phyloP scores from a whole-genome alignment of 2,329 filamentous ascomycete genomes.

The Xylaria sp. region DNA sequence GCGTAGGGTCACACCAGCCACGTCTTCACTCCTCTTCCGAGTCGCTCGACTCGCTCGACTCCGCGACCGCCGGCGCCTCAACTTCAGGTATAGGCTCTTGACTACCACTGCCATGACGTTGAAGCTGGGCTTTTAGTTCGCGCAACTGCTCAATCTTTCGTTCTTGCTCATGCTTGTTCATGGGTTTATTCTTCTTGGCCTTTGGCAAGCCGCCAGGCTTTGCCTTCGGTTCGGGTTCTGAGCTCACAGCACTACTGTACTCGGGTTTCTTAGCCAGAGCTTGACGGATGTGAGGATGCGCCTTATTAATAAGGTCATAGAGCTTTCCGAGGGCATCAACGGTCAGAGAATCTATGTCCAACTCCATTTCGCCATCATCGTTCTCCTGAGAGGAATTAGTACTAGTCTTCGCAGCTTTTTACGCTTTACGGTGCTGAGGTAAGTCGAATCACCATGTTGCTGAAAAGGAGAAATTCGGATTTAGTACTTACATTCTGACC shows the following conservation, averaged over 20 bases:
- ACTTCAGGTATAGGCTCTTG: constrained; percentile 46
- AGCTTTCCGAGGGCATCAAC: constrained; percentile 64
- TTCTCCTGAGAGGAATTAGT: constrained; percentile 59
- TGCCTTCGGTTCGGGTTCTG: constrained; percentile 41
- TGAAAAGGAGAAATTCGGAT: constrained; percentile 41
- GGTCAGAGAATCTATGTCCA: constrained; percentile 68
- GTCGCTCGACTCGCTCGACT: constrained; percentile 47
- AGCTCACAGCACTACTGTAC: constrained; percentile 42
- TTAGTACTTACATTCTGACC: constrained; percentile 73
- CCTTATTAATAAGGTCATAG: constrained; percentile 56
- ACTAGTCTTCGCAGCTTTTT: neutral
- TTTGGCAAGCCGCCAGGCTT: constrained; percentile 56
- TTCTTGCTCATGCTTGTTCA: constrained; percentile 78
- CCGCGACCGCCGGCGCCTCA: constrained; percentile 41
- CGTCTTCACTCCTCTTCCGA: constrained; percentile 46
- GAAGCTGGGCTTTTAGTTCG: constrained; percentile 65
- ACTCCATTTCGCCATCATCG: constrained; percentile 67
- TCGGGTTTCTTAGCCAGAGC: constrained; percentile 50
- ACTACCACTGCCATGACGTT: constrained; percentile 58
- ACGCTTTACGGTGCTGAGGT: neutral
- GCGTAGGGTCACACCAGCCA: neutral
- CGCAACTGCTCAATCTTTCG: constrained; percentile 71
- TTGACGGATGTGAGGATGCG: constrained; percentile 52
- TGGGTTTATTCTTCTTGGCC: constrained; percentile 79
- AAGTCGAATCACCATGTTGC: constrained; percentile 5